Evolutionary conservation across 129 eudicot genomes (phyloP), one percentile per base, ranked within the genome.

Genomic region (Calendula officinalis): DNA sequence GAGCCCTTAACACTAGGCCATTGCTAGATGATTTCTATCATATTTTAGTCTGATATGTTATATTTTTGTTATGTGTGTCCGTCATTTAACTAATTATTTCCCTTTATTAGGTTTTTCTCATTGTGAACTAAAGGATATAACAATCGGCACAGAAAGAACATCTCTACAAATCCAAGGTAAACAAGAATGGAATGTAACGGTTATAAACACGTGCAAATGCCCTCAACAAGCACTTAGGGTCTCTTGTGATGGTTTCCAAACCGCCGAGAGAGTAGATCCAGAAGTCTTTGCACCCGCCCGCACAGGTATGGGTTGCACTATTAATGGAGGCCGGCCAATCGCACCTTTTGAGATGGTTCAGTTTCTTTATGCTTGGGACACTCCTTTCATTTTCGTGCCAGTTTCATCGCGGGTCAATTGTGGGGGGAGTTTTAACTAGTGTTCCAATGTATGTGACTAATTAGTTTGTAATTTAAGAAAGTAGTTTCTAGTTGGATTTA

Each of bases 121-220:
- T 3, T 67, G 74, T 74, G 33, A 14, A 39, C 56, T 74, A 32
- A 42, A 52, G 34, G 56, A 42, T 33, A 58, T 67, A 67, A 67
- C 73, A 1, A 58, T 74, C 0, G 68, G 56, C 6, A 48, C 79
- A 12, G 63, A 50, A 49, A 42, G 41, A 32, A 58, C 74, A 9
- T 14, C 62, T 56, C 22, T 34, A 59, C 17, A 30, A 67, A 33
- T 74, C 59, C n/a, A 67, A 49, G 74, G 74, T 30, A 67, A 49
- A 40, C 73, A 51, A 60, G 79, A 74, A 57, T 74, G 79, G 79
- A 60, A 57, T 7, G 74, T 50, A 55, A 34, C 5, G 37, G 58
- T 74, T 11, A 50, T 74, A 56, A 74, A 74, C 63, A 47, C 39
- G 8, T 74, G 79, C 68, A 58, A 50, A 2, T 66, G 79, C 22